Conservation (phyloP, 768 basidiomycete genomes). For the Calvatia gigantea region DNA sequence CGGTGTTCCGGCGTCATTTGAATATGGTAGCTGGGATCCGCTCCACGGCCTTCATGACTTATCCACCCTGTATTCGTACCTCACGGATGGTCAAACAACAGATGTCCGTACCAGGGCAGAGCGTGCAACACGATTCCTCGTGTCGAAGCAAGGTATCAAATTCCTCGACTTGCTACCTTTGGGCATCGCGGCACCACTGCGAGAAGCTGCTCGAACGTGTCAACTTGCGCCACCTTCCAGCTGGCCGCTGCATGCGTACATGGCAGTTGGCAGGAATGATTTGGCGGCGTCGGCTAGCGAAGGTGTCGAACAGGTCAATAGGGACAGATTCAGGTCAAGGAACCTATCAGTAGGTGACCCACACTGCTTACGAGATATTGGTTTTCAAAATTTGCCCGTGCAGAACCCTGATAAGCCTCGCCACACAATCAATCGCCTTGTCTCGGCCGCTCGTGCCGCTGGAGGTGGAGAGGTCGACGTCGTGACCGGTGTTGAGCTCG, state of each 20-base stretch:
- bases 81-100: constrained; percentile 49
- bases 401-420: constrained; percentile 52
- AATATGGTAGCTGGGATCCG: constrained; percentile 62
- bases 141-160: constrained; percentile 38
- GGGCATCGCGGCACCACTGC: constrained; percentile 72
- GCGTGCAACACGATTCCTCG: constrained; percentile 57
- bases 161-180: constrained; percentile 59
- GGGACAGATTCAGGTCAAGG: constrained; percentile 55
- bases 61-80: constrained; percentile 51
- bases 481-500: constrained; percentile 70
- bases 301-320: constrained; percentile 39
- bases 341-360: constrained; percentile 49
- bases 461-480: constrained; percentile 53
- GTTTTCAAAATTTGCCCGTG: constrained; percentile 7
- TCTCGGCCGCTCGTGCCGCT: constrained; percentile 45
- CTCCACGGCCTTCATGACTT: constrained; percentile 50
- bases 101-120: constrained; percentile 66
- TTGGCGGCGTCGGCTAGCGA: constrained; percentile 60
- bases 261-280: constrained; percentile 70
- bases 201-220: constrained; percentile 83
- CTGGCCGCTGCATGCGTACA: constrained; percentile 71
- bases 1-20: constrained; percentile 51
- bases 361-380: neutral
- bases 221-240: constrained; percentile 72
- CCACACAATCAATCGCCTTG: constrained; percentile 47